phyloP scores from a whole-genome alignment of 2,329 filamentous ascomycete species.

The Lecanicillium sp. region DNA sequence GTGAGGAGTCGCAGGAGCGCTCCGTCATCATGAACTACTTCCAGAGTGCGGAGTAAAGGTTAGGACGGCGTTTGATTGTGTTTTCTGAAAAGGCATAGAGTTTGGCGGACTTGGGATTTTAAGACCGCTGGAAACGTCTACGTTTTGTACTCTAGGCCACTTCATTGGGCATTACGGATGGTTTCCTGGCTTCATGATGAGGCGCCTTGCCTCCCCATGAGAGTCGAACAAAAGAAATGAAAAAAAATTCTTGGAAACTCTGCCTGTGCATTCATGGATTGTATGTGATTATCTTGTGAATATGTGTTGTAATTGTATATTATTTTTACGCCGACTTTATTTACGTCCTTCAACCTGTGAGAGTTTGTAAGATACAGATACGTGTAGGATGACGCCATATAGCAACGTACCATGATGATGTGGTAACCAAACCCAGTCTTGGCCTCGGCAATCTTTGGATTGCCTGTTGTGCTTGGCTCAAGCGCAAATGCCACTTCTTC shows the following conservation, averaged over 20 bases:
- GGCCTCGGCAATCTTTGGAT: conserved; percentile 58
- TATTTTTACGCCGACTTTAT: conserved; percentile 11
- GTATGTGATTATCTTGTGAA: conserved; percentile 4
- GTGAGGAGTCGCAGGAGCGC: conserved; percentile 99
- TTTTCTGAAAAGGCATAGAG: conserved; percentile 32
- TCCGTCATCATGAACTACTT: conserved; percentile 99
- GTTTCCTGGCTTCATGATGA: conserved; percentile 19
- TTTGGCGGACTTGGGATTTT: conserved; percentile 22
- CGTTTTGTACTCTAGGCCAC: conserved; percentile 38
- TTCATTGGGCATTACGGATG: conserved; percentile 36
- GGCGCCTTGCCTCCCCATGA: conserved; percentile 26
- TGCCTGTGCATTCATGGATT: conserved; percentile 8
- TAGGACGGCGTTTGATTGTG: conserved; percentile 15
- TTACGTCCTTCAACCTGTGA: conserved; percentile 33
- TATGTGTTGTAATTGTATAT: conserved; percentile 5
- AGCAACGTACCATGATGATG: conserved; percentile 59
- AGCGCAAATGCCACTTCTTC: conserved; percentile 65
- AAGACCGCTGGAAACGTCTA: conserved; percentile 26
- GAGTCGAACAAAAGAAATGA: conserved; percentile 29
- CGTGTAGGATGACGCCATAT: conserved; percentile 1
- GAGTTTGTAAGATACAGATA: neutral
- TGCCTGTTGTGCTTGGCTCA: conserved; percentile 54
- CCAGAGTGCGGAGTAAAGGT: conserved; percentile 71
- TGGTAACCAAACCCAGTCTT: conserved; percentile 74
- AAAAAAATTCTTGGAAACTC: conserved; percentile 23